Base-by-base conservation (phyloP, 345 rosid genomes). In the Salix viminalis region DNA sequence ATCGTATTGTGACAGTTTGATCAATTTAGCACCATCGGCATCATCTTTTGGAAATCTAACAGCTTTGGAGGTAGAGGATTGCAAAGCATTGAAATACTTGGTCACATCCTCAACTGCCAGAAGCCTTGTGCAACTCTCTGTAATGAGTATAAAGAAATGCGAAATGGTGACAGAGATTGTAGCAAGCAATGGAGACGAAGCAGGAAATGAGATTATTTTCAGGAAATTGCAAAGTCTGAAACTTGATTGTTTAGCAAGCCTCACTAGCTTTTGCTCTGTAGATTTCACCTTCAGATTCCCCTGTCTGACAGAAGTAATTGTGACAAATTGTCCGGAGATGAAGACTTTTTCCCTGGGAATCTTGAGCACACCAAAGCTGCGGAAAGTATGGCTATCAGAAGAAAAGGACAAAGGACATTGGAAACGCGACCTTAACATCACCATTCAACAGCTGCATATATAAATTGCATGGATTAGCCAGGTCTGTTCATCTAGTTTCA, bases 81-180 rank as follows among this genome's bases (percentile, higher is more conserved):
- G 87, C 16, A 15, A 75, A 13, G 67, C 18, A 54, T 66, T 80
- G 42, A 3, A 23, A 6, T 21, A 41, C 28, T 77, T 85, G 44
- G 3, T 80, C 7, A n/a, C 71, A 15, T 6, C 52, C 32, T 62
- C 78, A 18, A 62, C 73, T 0, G 84, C 83, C 18, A 71, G 76
- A 74, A 72, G 73, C 39, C n/a, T 78, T 6, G 50, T 69, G 65
- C 36, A 65, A 6, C 84, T 82, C 12, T 14, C 26, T 19, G 72
- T 8, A 39, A 34, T 82, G 71, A 75, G 23, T 9, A 46, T 85
- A 32, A 10, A 13, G 7, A 52, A 75, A 12, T 85, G 85, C 44
- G 7, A 77, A 10, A 34, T 30, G 65, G 19, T 85, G 2, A 44
- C 30, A 16, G 75, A 82, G 52, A 60, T 82, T 15, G 62, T 80